phyloP scores from a whole-genome alignment of 768 basidiomycete species.

The Tulasnella sp. region DNA sequence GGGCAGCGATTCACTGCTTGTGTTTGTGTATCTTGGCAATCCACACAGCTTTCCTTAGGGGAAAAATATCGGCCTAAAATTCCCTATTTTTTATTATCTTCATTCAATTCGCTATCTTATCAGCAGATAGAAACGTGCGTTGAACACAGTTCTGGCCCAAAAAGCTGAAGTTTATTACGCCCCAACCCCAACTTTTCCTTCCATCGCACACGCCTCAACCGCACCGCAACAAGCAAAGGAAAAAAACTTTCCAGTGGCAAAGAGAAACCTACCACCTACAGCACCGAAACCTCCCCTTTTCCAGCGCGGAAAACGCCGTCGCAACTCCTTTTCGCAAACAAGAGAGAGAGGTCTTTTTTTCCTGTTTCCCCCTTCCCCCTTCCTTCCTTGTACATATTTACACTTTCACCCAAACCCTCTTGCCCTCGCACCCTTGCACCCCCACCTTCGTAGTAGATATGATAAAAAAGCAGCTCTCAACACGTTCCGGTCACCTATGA shows the following conservation, averaged over 20 bases:
- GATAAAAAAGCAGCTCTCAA: no score
- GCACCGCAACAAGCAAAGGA: background rate
- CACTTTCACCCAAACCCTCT: background rate
- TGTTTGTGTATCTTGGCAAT: no score
- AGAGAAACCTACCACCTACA: background rate
- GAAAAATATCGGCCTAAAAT: background rate
- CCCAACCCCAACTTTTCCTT: background rate
- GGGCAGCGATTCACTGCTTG: no score
- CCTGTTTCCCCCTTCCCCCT: background rate
- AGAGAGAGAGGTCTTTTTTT: background rate
- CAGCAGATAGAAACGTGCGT: background rate
- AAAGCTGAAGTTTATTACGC: background rate
- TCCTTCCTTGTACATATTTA: background rate
- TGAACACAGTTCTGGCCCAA: background rate
- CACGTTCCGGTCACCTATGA: background rate
- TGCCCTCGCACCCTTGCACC: background rate
- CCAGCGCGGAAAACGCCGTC: background rate
- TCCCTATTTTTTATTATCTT: background rate
- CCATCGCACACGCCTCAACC: background rate
- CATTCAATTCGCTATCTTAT: background rate
- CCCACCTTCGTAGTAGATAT: background rate
- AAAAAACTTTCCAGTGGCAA: background rate
- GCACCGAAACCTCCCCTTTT: background rate
- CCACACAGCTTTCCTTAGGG: background rate
- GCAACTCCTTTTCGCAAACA: background rate